Percentiles rank a stretch among this genome's conserved stretches.
phyloP scores from a whole-genome alignment of 1,284 basidiomycete genomes.

The Leccinum subatratum region DNA sequence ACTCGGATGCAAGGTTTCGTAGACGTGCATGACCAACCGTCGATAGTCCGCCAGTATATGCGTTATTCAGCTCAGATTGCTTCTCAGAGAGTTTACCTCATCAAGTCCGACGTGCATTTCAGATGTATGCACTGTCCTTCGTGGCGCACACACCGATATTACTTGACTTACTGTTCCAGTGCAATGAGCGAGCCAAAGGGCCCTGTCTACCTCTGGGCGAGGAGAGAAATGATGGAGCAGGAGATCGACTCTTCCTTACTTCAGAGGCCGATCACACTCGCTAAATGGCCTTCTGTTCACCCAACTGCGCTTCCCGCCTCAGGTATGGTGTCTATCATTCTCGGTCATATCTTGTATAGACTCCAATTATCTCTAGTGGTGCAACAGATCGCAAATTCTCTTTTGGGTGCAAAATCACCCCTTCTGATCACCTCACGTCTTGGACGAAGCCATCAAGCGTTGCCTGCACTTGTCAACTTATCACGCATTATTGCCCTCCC shows the following conservation, averaged over 20 bases:
- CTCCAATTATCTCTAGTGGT: slow-evolving; percentile 33
- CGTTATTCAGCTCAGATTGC: slow-evolving; percentile 56
- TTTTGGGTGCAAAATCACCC: slow-evolving; percentile 49
- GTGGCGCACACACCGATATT: not conserved
- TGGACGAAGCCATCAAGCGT: slow-evolving; percentile 52
- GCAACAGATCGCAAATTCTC: slow-evolving; percentile 42
- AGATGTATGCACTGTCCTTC: slow-evolving; percentile 42
- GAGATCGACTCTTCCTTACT: slow-evolving; percentile 43
- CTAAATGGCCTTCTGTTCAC: slow-evolving; percentile 49
- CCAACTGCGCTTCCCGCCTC: slow-evolving; percentile 44
- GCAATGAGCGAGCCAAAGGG: slow-evolving; percentile 64
- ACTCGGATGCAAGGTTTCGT: slow-evolving; percentile 5
- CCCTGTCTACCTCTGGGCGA: slow-evolving; percentile 70
- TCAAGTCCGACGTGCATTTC: slow-evolving; percentile 53
- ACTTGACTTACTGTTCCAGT: slow-evolving; percentile 31
- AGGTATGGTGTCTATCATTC: slow-evolving; percentile 34
- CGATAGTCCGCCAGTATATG: slow-evolving; percentile 71
- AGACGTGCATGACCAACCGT: slow-evolving; percentile 67
- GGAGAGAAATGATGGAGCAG: slow-evolving; percentile 66
- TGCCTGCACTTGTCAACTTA: slow-evolving; percentile 45
- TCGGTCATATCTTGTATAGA: not conserved
- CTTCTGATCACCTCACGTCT: slow-evolving; percentile 62
- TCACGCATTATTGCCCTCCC: slow-evolving; percentile 53
- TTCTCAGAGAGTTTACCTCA: slow-evolving; percentile 47
- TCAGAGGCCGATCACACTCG: slow-evolving; percentile 29